A percentile compares a stretch with the other conserved stretches of the same genome.
phyloP scores from a whole-genome alignment of 164 flowering plant genomes.

The Chimonanthus praecox region DNA sequence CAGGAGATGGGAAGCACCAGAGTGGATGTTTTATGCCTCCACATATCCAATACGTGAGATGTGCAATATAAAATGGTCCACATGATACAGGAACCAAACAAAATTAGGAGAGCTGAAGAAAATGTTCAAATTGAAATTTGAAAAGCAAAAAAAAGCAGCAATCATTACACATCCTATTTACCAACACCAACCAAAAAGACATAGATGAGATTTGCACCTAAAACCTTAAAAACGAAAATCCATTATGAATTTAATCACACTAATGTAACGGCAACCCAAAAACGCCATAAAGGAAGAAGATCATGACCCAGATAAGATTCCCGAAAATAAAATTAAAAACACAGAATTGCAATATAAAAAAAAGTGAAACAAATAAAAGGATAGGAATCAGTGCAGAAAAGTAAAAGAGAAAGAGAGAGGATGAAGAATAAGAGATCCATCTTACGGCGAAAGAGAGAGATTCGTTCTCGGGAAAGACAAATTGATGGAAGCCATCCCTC shows the following conservation, averaged over 20 bases:
- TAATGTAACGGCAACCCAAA: neutral
- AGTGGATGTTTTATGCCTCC: no score
- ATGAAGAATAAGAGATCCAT: neutral
- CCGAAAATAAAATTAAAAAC: neutral
- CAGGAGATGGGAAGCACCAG: no score
- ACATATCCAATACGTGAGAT: no score
- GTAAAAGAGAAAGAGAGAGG: neutral
- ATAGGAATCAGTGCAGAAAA: neutral
- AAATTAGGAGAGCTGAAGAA: no score
- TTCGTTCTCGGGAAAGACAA: slow-evolving; percentile 3
- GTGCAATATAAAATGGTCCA: no score
- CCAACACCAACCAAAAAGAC: neutral
- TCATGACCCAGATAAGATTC: neutral
- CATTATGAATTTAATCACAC: neutral
- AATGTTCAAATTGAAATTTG: neutral
- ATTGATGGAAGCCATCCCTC: slow-evolving; percentile 11
- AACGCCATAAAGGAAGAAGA: neutral
- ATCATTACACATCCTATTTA: no score
- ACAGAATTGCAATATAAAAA: neutral
- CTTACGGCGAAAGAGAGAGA: slow-evolving; percentile 7
- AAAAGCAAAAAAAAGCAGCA: neutral
- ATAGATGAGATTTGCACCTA: neutral
- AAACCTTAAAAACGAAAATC: neutral
- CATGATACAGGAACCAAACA: no score
- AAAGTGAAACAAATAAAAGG: neutral